Base-by-base conservation (phyloP, 2,329 filamentous ascomycete species). In the Harringtonia lauricola region DNA sequence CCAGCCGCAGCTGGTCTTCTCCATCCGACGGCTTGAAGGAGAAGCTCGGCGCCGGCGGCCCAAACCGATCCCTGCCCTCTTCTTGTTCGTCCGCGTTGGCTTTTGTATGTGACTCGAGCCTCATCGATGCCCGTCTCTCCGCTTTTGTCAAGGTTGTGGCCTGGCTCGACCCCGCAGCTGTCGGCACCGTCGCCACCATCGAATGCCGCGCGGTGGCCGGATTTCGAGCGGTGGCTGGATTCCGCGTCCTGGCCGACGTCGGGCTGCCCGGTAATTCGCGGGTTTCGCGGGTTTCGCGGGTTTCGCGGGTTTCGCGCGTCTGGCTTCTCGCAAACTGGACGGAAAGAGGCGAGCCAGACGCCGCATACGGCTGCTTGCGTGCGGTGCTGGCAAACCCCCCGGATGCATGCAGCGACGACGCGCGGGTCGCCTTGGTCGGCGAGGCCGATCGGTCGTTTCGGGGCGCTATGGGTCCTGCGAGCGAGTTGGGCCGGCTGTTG, bases 381-480 rank as follows among this genome's bases (percentile, higher is more conserved):
- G 68, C 65, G 36, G 71, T 71, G 10, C 67, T 66, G 1, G 67
- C 64, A 8, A 67, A 51, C 24, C 64, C 71, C 3, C 58, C 59
- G 1, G 56, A 57, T 17, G 60, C 64, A 1, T 55, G 51, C 18
- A 63, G 45, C 0, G 68, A 59, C 1, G n/a, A 63, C 57, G 8
- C 60, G 59, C 18, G 51, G 55, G n/a, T n/a, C 8, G 60, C 50
- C 47, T 74, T 76, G 39, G 53, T 66, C 0, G 77, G 76, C 3
- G 76, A 79, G 3, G 72, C 53, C 3, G 75, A 79, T 12, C 76
- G 66, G 48, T 76, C 71, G 44, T 64, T 73, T n/a, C 65, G 60
- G 5, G 61, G 56, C 0, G 68, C 59, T 1, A 65, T 31, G 19
- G 14, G 40, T 2, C 17, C 31, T 14, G 53, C 43, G 21, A 64